Base-by-base conservation (phyloP, 768 basidiomycete species). In the Mycena kentingensis region DNA sequence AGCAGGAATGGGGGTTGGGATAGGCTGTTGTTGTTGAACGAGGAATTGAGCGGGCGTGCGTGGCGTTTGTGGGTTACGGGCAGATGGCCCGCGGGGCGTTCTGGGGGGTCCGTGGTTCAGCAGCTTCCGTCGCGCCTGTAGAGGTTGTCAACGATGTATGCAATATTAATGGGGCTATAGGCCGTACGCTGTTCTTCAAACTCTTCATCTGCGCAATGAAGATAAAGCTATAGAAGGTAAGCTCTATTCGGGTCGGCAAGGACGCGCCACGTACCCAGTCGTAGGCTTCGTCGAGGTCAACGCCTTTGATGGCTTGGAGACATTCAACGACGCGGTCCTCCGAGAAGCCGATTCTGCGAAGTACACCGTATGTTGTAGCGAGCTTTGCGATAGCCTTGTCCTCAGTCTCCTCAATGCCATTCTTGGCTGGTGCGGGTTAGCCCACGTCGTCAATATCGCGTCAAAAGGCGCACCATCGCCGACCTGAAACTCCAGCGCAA, bases 241-340 rank as follows among this genome's bases (percentile, higher is more conserved):
- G 22, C 7, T 2, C 31, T 37, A 48, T 34, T 4, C 35, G 7
- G 13, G 39, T 51, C 29, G 27, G 5, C 18, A 32, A 41, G 28
- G 24, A 22, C 43, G 19, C 38, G 47, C 21, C 27, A 49, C 82
- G 50, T 58, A 96, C 93, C 96, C 96, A 98, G 64, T 94, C 88
- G 47, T 89, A 79, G 10, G 90, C 93, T 46, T 93, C 88, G 15
- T 98, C 95, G n/a, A 93, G 71, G 22, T 90, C 90, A 27, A 87
- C 70, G 12, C 85, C 80, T 24, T 73, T 68, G 24, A 92, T 82
- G 5, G 77, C 68, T 45, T 73, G 70, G 38, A 98, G 68, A 65
- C 93, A 97, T 60, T 88, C 78, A 43, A 81, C 76, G 5, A 93
- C 86, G 46, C 81, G 73, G 11, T 76, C 77, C 61, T 90, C 84